Conservation (phyloP, 164 flowering plant species). For the Magnolia officinalis region DNA sequence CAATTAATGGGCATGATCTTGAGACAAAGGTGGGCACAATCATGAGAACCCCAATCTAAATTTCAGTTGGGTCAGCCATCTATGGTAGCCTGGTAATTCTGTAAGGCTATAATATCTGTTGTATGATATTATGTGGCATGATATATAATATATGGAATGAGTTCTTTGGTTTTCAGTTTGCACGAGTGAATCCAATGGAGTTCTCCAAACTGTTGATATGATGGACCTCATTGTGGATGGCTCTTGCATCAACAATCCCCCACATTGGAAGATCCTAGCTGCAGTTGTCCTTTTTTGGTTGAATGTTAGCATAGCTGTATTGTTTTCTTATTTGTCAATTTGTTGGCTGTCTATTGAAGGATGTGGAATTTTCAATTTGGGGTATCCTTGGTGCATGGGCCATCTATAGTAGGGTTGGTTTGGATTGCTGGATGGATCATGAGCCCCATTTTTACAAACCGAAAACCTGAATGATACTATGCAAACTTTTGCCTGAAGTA, state of each 20-base stretch:
- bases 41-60: neutral
- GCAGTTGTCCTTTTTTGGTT: neutral
- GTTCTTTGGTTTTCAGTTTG: neutral
- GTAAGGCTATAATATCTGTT: no score
- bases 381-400: no score
- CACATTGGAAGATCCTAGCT: neutral
- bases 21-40: conserved; percentile 30
- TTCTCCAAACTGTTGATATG: neutral
- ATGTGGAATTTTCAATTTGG: no score
- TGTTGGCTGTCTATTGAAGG: no score
- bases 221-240: neutral
- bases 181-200: neutral
- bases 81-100: neutral
- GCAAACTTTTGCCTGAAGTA: no score
- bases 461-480: no score
- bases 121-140: no score
- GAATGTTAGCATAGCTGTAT: neutral
- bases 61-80: neutral
- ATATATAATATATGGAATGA: no score
- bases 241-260: neutral
- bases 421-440: no score
- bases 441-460: no score
- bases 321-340: no score
- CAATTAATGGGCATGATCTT: conserved; percentile 9
- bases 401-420: no score